These are phyloP conservation scores for Polytrichum commune DNA, from an alignment of 225 moss, liverwort and hornwort species.

Conservation along the genomic window DNA sequence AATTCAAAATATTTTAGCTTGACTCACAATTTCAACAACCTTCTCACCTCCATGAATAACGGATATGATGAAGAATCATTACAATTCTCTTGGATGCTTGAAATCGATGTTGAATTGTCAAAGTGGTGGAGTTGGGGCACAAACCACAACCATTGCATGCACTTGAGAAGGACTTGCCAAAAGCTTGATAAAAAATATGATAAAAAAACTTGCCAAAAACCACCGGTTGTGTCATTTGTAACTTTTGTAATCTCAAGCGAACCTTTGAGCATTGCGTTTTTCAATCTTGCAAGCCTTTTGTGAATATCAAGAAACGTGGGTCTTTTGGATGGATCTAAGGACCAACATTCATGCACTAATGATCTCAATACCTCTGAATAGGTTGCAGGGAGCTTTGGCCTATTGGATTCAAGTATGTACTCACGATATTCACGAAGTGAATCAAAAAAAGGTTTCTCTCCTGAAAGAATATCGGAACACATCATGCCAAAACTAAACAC, in stretches of 20 bases:
- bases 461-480: neutral
- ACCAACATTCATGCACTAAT: conserved; percentile 3
- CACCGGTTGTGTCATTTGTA: neutral
- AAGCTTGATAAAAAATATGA: neutral
- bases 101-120: neutral
- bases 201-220: neutral
- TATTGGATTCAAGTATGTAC: neutral
- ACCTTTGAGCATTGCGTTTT: neutral
- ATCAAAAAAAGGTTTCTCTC: neutral
- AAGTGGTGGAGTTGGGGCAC: neutral
- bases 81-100: neutral
- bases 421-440: no score
- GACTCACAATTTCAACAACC: neutral
- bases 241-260: neutral
- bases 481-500: conserved; percentile 1
- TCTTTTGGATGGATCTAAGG: neutral
- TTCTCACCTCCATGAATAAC: no score
- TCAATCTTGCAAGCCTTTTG: neutral
- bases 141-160: neutral
- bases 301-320: conserved; percentile 2
- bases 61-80: neutral
- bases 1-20: neutral
- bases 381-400: neutral
- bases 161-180: no score
- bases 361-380: neutral